Conservation (phyloP, 176 grass and related monocot genomes). For the Zoysia japonica region DNA sequence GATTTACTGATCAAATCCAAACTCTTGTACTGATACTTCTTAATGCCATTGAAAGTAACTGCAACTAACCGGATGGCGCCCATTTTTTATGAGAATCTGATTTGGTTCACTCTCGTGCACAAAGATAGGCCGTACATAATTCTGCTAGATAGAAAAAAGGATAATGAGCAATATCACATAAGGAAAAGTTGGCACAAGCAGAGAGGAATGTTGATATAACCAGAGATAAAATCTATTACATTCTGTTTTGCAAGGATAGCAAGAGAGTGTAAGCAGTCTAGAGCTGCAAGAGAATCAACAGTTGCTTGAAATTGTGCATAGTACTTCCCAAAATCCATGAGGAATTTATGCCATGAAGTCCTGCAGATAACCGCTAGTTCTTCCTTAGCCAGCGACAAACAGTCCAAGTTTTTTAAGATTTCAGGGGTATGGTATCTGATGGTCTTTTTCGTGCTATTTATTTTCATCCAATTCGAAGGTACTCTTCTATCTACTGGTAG, state of each 20-base stretch:
- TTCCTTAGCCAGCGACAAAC: conserved; percentile 77
- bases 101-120: conserved; percentile 66
- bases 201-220: neutral
- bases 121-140: conserved; percentile 83
- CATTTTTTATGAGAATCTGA: conserved; percentile 80
- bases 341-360: conserved; percentile 76
- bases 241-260: conserved; percentile 75
- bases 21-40: conserved; percentile 11
- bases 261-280: conserved; percentile 89
- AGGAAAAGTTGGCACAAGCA: neutral
- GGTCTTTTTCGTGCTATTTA: conserved; percentile 88
- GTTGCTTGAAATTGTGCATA: conserved; percentile 80
- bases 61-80: conserved; percentile 83
- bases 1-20: conserved; percentile 17
- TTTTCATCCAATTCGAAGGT: conserved; percentile 83
- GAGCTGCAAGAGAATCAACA: conserved; percentile 75
- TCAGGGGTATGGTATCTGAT: conserved; percentile 86
- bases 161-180: conserved; percentile 11
- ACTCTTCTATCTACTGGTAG: conserved; percentile 64
- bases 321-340: conserved; percentile 64
- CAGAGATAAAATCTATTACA: conserved; percentile 44
- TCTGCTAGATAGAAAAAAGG: conserved; percentile 50
- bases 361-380: conserved; percentile 77
- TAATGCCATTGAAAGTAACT: conserved; percentile 28
- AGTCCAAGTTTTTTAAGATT: conserved; percentile 68